Evolutionary conservation across 306 rosid genomes (phyloP).

Genomic region (Prunus padus): DNA sequence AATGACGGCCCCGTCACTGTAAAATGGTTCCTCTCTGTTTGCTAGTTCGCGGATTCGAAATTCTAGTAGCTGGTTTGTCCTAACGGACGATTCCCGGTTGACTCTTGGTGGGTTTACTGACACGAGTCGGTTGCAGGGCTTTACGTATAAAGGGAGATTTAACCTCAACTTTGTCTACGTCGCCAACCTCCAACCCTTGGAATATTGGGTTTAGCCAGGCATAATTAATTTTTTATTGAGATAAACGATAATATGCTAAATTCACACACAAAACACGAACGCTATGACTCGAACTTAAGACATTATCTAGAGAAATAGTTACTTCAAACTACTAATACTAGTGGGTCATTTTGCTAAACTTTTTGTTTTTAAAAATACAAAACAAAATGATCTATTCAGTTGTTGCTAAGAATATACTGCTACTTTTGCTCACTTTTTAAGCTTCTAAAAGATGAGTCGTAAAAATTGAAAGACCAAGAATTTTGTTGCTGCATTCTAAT

Average conservation of each 20-base stretch:
- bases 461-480: too few species aligned
- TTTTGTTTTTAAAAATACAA: too few species aligned
- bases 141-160: conserved; percentile 14
- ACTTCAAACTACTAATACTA: too few species aligned
- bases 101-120: conserved; percentile 21
- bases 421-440: too few species aligned
- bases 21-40: background rate
- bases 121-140: conserved; percentile 33
- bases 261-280: too few species aligned
- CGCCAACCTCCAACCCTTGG: conserved; percentile 27
- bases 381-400: background rate
- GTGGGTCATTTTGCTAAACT: too few species aligned
- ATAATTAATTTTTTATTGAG: background rate
- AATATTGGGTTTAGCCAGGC: conserved; percentile 23
- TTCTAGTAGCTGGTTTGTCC: conserved; percentile 41
- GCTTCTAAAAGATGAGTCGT: too few species aligned
- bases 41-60: conserved; percentile 42
- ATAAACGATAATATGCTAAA: too few species aligned
- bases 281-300: too few species aligned
- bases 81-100: conserved; percentile 42
- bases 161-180: conserved; percentile 38
- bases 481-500: too few species aligned
- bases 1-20: conserved; percentile 6
- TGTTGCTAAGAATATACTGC: background rate
- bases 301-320: too few species aligned